Conservation (phyloP, 768 basidiomycete species). For the Cystobasidium ongulense region DNA sequence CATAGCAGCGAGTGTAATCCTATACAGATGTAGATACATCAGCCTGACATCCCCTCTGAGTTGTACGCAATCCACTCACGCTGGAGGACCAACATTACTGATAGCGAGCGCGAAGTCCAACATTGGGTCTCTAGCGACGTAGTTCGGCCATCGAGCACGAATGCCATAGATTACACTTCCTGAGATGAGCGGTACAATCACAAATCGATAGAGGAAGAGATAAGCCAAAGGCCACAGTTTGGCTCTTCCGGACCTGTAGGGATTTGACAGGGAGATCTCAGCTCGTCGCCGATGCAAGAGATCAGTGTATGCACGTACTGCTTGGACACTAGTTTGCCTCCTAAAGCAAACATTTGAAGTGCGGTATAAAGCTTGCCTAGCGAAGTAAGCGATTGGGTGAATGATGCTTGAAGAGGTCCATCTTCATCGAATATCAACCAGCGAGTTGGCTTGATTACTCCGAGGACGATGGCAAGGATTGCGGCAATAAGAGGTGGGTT, state of each 20-base stretch:
- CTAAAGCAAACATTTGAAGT: conserved; percentile 22
- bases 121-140: conserved; percentile 18
- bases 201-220: conserved; percentile 27
- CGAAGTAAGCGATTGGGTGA: conserved; percentile 18
- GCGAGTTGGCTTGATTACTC: conserved; percentile 10
- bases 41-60: background rate
- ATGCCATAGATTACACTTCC: conserved; percentile 16
- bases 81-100: conserved; percentile 18
- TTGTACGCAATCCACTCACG: background rate
- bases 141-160: conserved; percentile 8
- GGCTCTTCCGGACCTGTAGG: conserved; percentile 14
- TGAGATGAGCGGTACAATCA: background rate
- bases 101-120: conserved; percentile 27
- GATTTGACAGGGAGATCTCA: background rate
- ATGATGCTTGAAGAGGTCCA: background rate
- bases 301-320: background rate
- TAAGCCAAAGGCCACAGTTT: conserved; percentile 11
- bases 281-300: background rate
- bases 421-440: conserved; percentile 16
- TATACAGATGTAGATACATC: background rate
- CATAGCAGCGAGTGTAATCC: conserved; percentile 27
- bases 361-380: conserved; percentile 27
- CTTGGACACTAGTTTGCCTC: conserved; percentile 27
- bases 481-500: conserved; percentile 31
- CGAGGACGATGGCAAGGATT: conserved; percentile 14